Conservation (phyloP, 345 rosid species). For the Gossypium longicalyx region DNA sequence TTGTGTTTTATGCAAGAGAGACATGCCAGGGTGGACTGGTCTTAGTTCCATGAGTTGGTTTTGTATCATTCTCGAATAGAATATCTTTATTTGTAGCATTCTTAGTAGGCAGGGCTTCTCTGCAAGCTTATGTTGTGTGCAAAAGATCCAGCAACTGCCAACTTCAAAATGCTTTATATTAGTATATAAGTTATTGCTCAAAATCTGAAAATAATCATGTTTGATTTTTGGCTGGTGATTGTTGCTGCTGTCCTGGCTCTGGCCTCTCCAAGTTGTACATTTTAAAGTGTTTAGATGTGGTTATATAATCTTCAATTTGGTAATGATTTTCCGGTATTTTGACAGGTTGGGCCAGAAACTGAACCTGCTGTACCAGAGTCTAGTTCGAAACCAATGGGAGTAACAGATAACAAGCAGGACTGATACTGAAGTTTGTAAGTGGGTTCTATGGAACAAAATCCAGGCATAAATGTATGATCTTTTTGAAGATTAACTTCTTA, state of each 20-base stretch:
- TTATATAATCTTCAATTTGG: background rate
- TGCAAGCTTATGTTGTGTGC: background rate
- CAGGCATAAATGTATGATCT: background rate
- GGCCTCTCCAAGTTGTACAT: background rate
- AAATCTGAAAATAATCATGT: background rate
- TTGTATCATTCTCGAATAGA: background rate
- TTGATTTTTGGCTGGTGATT: background rate
- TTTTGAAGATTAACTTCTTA: background rate
- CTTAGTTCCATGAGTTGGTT: background rate
- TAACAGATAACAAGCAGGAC: conserved; percentile 28
- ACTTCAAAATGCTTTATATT: background rate
- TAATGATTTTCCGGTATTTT: background rate
- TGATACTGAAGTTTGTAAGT: conserved; percentile 20
- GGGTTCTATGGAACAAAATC: background rate
- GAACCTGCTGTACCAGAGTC: conserved; percentile 13
- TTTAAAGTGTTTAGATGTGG: background rate
- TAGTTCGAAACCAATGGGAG: conserved; percentile 17
- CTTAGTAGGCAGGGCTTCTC: background rate
- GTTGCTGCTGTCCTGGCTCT: background rate
- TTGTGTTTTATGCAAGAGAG: background rate
- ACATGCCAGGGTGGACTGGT: background rate
- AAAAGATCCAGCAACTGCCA: background rate
- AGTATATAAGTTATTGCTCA: background rate
- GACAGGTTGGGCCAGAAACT: conserved; percentile 31
- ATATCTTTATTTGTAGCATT: background rate